Base-by-base conservation (phyloP, 129 eudicot species). In the Helianthus tuberosus region DNA sequence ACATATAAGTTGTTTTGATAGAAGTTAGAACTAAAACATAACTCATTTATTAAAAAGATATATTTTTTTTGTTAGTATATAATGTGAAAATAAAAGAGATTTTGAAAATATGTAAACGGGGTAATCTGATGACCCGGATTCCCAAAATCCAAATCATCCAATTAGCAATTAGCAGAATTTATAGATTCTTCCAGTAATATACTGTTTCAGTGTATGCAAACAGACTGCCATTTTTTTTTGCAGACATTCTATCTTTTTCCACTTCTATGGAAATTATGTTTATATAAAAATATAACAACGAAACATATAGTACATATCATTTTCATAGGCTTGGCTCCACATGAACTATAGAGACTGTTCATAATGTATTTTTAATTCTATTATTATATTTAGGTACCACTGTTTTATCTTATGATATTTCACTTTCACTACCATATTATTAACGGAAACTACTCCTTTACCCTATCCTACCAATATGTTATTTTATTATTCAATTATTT, bases 381-480 rank as follows among this genome's bases (percentile, higher is more conserved):
- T 41, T 27, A 27, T 6, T 43, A 6, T 20, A 57, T 57, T 57
- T 57, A 57, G 11, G 6, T 55, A 58, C 39, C 39, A 25, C 29
- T 59, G 66, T 64, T 41, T 41, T 14, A 50, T 44, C 29, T 23
- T 15, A 50, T 75, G 87, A 71, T 68, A 71, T 69, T 64, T 84
- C 82, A 67, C 77, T 79, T 75, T 84, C 87, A 52, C 60, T 41
- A 3, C 52, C 68, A 57, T 75, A 58, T 68, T 60, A 27, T 52
- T 67, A 23, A 39, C 69, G 67, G 84, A 69, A 63, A 78, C 63
- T 51, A 66, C 80, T 25, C 43, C 48, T 66, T 66, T 17, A 66
- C 36, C 64, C 64, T 13, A 32, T 20, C 51, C 53, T 32, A 20
- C 50, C 43, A 11, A 32, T 17, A 64, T 53, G 13, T 47, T 44